phyloP scores from a whole-genome alignment of 2,329 filamentous ascomycete species.

The Lachnellula occidentalis region DNA sequence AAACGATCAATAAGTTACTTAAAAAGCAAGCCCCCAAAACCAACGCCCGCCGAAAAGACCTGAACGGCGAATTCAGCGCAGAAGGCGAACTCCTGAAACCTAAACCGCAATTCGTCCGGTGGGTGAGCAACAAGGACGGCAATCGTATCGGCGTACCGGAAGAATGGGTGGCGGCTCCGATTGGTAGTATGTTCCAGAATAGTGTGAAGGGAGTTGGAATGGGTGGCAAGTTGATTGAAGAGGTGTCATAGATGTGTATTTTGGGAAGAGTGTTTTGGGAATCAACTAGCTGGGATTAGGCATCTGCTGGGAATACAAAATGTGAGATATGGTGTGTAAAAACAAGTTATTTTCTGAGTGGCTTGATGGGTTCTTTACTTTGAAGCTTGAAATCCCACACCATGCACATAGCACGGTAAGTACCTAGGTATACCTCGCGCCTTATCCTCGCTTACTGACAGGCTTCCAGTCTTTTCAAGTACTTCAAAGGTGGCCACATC shows the following conservation, averaged over 20 bases:
- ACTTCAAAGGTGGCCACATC: too few species aligned
- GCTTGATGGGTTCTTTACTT: too few species aligned
- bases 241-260: conserved; percentile 22
- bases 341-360: too few species aligned
- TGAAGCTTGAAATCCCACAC: too few species aligned
- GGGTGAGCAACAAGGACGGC: conserved; percentile 63
- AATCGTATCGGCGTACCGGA: conserved; percentile 58
- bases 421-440: too few species aligned
- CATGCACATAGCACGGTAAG: too few species aligned
- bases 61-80: conserved; percentile 40
- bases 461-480: too few species aligned
- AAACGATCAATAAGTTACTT: conserved; percentile 85
- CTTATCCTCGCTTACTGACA: too few species aligned
- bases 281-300: too few species aligned
- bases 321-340: too few species aligned
- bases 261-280: neutral
- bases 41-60: conserved; percentile 41
- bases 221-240: conserved; percentile 30
- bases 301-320: too few species aligned
- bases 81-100: conserved; percentile 45
- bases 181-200: conserved; percentile 51
- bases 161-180: conserved; percentile 61
- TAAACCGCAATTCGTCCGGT: conserved; percentile 61
- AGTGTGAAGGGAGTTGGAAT: conserved; percentile 19
- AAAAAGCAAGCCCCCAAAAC: conserved; percentile 80